Evolutionary conservation across 163 green algal genomes (phyloP).

Genomic region (Chloromonas sp.): DNA sequence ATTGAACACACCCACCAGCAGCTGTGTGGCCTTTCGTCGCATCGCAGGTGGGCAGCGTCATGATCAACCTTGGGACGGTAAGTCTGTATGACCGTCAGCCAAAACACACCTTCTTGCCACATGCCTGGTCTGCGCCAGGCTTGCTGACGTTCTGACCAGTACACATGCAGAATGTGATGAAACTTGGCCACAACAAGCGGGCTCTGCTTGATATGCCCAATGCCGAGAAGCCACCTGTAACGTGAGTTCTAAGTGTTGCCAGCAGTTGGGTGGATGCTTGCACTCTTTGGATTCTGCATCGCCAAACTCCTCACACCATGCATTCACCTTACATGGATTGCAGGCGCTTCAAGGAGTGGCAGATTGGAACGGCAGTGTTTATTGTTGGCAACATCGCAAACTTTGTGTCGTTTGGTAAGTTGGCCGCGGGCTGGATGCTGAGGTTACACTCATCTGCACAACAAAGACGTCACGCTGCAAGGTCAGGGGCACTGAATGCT

Average conservation of each 20-base stretch:
- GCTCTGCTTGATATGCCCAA: constrained; percentile 31
- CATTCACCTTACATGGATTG: background rate
- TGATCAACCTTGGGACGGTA: constrained; percentile 80
- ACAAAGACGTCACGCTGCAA: too few species aligned
- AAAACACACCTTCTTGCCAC: too few species aligned
- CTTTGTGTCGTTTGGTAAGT: constrained; percentile 68
- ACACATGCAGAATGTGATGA: constrained; percentile 65
- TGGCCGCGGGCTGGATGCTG: too few species aligned
- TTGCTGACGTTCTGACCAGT: too few species aligned
- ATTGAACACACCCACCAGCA: background rate
- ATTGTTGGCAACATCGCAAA: constrained; percentile 77
- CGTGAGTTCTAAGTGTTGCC: constrained; percentile 12
- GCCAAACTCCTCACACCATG: too few species aligned
- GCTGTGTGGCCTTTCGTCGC: background rate
- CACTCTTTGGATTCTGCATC: too few species aligned
- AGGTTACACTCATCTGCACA: too few species aligned
- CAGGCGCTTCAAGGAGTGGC: constrained; percentile 62
- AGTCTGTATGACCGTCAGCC: background rate
- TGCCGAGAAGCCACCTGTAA: constrained; percentile 34
- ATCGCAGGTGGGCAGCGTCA: constrained; percentile 56
- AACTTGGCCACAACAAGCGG: constrained; percentile 69
- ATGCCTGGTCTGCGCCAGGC: too few species aligned
- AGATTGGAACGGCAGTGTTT: constrained; percentile 69
- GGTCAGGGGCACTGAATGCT: too few species aligned
- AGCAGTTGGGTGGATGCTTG: too few species aligned